Base-by-base conservation (phyloP, 73 alveolate genomes). In the Paramecium sonneborni region DNA sequence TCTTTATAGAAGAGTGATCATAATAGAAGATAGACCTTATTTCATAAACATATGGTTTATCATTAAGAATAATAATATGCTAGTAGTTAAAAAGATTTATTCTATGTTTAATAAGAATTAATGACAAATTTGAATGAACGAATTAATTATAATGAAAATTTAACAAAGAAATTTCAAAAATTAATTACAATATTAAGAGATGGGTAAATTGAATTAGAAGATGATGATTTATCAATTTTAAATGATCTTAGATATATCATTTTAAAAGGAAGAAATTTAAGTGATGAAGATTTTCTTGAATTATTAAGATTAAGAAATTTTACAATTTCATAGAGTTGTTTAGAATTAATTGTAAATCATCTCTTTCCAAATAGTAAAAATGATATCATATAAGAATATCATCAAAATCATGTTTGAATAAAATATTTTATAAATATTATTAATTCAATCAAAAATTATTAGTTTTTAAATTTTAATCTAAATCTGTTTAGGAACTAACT, bases 1-100 rank as follows among this genome's bases (percentile, higher is more conserved):
- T 32, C 90, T 2, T 34, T 79, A 21, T 79, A 79, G 41, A 79
- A 79, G 26, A 39, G 90, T 79, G 90, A 79, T 79, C 90, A 79
- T 44, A 79, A 79, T 44, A 79, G 90, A 14, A 79, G 90, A 79
- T 18, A 79, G 41, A 79, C 90, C 6, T 44, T 79, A 44, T 79
- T 79, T 41, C 90, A 79, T 79, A 79, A 79, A 44, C 90, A 79
- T 14, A 30, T 79, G 46, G 28, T 79, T 12, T 43, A 79, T 79
- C 44, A 79, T 79, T 21, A 79, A 43, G 55, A 46, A 79, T 44
- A 57, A 79, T 21, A 79, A 34, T 79, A 39, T 41, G 46, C 41
- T 24, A 79, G 74, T 44, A 39, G 76, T 24, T 79, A 32, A 79
- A 39, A 38, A 24, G 90, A 79, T 79, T 44, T 43, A 43, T 79